Conservation (phyloP, 1,284 basidiomycete genomes). For the Cryptococcus amylolentus region DNA sequence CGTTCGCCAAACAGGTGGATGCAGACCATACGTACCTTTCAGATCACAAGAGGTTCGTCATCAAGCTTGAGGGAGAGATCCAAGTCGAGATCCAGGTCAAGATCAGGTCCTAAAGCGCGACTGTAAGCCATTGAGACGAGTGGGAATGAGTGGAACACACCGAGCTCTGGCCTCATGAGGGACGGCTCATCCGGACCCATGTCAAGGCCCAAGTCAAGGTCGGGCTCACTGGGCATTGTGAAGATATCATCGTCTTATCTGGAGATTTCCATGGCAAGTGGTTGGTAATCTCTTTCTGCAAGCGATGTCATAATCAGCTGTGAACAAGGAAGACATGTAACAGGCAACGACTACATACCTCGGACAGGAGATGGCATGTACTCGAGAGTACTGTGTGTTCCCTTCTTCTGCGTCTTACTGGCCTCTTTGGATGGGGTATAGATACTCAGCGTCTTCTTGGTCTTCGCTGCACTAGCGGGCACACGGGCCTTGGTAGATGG, state of each 20-base stretch:
- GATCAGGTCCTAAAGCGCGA: neutral
- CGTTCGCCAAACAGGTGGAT: too few relatives aligned
- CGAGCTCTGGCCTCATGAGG: neutral
- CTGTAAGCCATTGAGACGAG: too few relatives aligned
- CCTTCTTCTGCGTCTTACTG: neutral
- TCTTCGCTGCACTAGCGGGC: neutral
- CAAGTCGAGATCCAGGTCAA: neutral
- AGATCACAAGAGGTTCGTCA: neutral
- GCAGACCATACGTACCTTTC: too few relatives aligned
- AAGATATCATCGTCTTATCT: slow-evolving; percentile 1
- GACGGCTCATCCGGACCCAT: neutral
- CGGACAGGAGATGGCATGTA: slow-evolving; percentile 9
- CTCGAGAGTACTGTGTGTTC: slow-evolving; percentile 6
- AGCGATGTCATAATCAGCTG: neutral
- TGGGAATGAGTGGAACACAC: too few relatives aligned
- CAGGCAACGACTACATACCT: slow-evolving; percentile 4
- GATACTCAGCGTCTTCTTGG: slow-evolving; percentile 13
- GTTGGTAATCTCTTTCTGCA: slow-evolving; percentile 2
- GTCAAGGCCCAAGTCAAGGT: neutral
- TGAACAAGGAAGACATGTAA: neutral
- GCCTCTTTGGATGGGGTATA: slow-evolving; percentile 14
- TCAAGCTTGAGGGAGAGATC: slow-evolving; percentile 2
- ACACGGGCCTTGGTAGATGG: neutral
- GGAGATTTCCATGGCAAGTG: neutral
- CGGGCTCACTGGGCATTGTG: neutral